Evolutionary conservation across 345 rosid genomes (phyloP).

Genomic region (Fremontodendron californicum): DNA sequence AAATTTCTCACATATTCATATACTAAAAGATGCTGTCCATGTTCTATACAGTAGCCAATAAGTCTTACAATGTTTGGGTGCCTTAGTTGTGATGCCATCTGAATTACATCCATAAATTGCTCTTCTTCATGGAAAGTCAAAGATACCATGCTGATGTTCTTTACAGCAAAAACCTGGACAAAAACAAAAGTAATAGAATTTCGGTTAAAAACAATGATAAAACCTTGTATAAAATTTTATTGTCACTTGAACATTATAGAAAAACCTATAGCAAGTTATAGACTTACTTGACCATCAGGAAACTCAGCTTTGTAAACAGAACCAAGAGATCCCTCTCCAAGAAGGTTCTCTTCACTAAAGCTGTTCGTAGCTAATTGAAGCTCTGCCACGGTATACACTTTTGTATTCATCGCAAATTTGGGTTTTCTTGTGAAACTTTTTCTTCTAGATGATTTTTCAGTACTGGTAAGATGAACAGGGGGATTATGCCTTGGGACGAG

Average conservation of each 20-base stretch:
- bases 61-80: constrained; percentile 81
- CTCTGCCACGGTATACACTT: constrained; percentile 57
- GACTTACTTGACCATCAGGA: constrained; percentile 62
- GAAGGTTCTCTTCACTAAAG: constrained; percentile 71
- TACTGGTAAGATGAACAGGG: constrained; percentile 32
- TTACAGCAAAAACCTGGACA: constrained; percentile 65
- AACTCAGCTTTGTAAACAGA: constrained; percentile 79
- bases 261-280: not conserved
- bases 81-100: constrained; percentile 56
- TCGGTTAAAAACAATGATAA: not conserved
- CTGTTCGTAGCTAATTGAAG: constrained; percentile 69
- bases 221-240: not conserved
- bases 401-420: constrained; percentile 45
- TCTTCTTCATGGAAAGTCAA: constrained; percentile 82
- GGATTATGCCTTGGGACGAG: constrained; percentile 31
- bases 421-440: constrained; percentile 45
- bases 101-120: constrained; percentile 59
- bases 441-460: constrained; percentile 37
- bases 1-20: constrained; percentile 67
- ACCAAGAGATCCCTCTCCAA: constrained; percentile 85
- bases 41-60: constrained; percentile 77
- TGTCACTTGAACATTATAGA: not conserved
- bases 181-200: constrained; percentile 6
- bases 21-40: constrained; percentile 73
- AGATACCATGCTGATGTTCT: constrained; percentile 58